phyloP scores from a whole-genome alignment of 2,329 filamentous ascomycete species.

The Trichoderma endophyticum region DNA sequence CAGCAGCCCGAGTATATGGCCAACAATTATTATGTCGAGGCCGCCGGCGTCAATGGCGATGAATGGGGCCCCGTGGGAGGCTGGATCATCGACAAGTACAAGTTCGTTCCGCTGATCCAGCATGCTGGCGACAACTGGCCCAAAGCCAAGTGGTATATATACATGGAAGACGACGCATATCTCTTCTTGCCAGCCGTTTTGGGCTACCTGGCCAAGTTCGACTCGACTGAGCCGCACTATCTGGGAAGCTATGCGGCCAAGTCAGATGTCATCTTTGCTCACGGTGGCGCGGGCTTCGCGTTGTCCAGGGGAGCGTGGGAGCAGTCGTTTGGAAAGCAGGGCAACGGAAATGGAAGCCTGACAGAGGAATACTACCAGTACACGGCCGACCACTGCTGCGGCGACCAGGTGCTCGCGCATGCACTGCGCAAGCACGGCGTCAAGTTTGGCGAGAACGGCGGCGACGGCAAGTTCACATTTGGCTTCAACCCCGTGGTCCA shows the following conservation, averaged over 20 bases:
- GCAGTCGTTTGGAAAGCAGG: constrained; percentile 23
- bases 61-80: constrained; percentile 26
- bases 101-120: constrained; percentile 27
- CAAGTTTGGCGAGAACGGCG: constrained; percentile 27
- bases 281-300: constrained; percentile 27
- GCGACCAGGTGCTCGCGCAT: constrained; percentile 26
- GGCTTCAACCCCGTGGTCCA: constrained; percentile 28
- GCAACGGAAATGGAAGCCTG: constrained; percentile 14
- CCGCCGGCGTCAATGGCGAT: constrained; percentile 24
- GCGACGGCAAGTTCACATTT: constrained; percentile 27
- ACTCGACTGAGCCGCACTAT: constrained; percentile 24
- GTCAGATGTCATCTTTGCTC: constrained; percentile 25
- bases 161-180: constrained; percentile 28
- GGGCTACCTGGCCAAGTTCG: constrained; percentile 23
- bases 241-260: constrained; percentile 27
- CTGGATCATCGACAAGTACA: constrained; percentile 30
- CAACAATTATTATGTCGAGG: constrained; percentile 26
- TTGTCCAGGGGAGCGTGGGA: constrained; percentile 27
- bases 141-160: constrained; percentile 27
- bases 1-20: constrained; percentile 25
- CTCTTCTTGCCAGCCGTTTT: constrained; percentile 25
- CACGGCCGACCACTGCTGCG: constrained; percentile 26
- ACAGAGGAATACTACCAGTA: constrained; percentile 25
- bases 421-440: constrained; percentile 24
- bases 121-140: constrained; percentile 27